These are phyloP conservation scores for Cardamine resedifolia DNA, from an alignment of 345 rosid genomes.

Conservation along the genomic window DNA sequence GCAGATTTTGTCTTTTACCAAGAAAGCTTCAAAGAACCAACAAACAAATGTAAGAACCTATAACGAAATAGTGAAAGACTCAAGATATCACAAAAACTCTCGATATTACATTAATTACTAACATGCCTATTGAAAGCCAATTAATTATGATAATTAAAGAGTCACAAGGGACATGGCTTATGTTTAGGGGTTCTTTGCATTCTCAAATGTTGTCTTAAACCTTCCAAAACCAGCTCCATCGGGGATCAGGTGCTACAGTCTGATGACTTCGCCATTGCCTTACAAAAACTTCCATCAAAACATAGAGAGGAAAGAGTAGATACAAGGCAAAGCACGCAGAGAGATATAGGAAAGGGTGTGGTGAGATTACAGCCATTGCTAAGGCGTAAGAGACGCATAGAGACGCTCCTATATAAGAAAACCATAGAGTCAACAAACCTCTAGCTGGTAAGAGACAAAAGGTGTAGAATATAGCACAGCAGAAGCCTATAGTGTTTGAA, in stretches of 20 bases:
- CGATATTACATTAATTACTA: background rate
- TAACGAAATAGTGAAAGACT: background rate
- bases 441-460: constrained; percentile 23
- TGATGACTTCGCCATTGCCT: background rate
- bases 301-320: background rate
- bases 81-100: background rate
- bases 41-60: background rate
- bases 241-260: background rate
- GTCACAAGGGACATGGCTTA: background rate
- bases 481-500: constrained; percentile 17
- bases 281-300: background rate
- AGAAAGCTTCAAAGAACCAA: background rate
- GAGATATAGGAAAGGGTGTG: background rate
- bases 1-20: constrained; percentile 9
- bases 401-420: background rate
- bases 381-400: constrained; percentile 7
- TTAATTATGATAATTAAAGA: background rate
- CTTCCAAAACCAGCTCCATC: constrained; percentile 17
- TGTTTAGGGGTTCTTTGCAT: background rate
- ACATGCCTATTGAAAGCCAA: background rate
- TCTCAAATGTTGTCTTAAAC: background rate
- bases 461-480: constrained; percentile 27
- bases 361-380: constrained; percentile 15
- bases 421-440: constrained; percentile 5
- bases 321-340: background rate